These are phyloP conservation scores for Coffea humblotiana DNA, from an alignment of 305 asterid genomes.

Conservation along the genomic window DNA sequence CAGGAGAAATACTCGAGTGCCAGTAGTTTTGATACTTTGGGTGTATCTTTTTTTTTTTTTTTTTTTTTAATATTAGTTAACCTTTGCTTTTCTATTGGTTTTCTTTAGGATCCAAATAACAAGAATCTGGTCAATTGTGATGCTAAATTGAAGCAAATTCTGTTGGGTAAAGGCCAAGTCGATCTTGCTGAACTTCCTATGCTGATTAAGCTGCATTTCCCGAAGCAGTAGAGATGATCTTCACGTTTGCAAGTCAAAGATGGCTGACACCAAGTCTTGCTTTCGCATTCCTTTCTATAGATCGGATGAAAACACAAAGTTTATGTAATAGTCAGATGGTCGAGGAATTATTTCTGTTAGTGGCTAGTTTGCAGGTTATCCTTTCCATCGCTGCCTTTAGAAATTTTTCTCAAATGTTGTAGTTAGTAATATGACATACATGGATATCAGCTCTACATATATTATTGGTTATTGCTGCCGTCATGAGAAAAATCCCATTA, in stretches of 20 bases:
- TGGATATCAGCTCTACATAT: background rate
- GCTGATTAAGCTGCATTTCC: constrained; percentile 84
- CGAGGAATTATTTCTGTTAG: background rate
- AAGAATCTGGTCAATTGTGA: constrained; percentile 77
- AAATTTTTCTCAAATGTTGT: background rate
- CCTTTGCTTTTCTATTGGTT: background rate
- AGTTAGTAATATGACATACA: background rate
- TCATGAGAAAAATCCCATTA: background rate
- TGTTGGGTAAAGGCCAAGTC: constrained; percentile 70
- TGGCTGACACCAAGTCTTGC: constrained; percentile 12
- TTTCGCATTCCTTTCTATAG: background rate
- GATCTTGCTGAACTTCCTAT: constrained; percentile 83
- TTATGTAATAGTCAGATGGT: background rate
- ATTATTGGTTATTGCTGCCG: background rate
- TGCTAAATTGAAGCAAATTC: constrained; percentile 67
- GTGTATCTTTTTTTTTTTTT: background rate
- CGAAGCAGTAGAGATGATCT: constrained; percentile 56
- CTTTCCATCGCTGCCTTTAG: background rate
- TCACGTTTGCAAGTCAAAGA: constrained; percentile 19
- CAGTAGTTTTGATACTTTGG: background rate
- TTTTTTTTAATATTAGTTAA: background rate
- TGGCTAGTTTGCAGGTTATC: background rate
- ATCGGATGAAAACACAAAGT: background rate
- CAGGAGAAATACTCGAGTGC: background rate
- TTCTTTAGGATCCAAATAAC: constrained; percentile 66